A percentile compares a stretch with the other conserved stretches of the same genome.
phyloP scores from a whole-genome alignment of 305 asterid genomes.

The Fraxinus sp. region DNA sequence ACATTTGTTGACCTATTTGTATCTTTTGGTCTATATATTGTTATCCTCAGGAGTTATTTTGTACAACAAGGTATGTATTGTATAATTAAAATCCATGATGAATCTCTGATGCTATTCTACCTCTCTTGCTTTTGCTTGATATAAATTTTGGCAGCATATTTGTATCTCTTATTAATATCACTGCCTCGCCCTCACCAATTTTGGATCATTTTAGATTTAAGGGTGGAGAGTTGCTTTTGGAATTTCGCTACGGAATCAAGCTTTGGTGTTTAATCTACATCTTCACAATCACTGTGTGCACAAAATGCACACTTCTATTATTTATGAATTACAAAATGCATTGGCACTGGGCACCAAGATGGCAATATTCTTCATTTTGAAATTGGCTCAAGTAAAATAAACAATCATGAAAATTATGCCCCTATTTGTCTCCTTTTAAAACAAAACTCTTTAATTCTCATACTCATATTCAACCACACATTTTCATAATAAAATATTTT shows the following conservation, averaged over 20 bases:
- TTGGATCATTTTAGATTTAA: neutral
- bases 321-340: neutral
- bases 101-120: neutral
- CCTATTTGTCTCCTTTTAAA: neutral
- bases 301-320: neutral
- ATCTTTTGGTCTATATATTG: conserved; percentile 70
- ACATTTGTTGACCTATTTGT: conserved; percentile 79
- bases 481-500: no score
- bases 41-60: conserved; percentile 93
- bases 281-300: neutral
- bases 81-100: neutral
- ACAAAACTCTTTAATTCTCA: neutral
- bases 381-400: neutral
- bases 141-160: neutral
- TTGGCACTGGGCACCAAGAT: neutral
- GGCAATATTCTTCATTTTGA: neutral
- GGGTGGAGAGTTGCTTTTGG: neutral
- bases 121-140: conserved; percentile 13
- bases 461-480: neutral
- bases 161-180: neutral
- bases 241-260: conserved; percentile 3
- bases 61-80: conserved; percentile 78
- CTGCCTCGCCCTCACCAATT: conserved; percentile 3
- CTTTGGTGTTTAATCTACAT: conserved; percentile 1
- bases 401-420: neutral